Conservation (phyloP, 257 asterid genomes). For the Solanum corneliomulleri region DNA sequence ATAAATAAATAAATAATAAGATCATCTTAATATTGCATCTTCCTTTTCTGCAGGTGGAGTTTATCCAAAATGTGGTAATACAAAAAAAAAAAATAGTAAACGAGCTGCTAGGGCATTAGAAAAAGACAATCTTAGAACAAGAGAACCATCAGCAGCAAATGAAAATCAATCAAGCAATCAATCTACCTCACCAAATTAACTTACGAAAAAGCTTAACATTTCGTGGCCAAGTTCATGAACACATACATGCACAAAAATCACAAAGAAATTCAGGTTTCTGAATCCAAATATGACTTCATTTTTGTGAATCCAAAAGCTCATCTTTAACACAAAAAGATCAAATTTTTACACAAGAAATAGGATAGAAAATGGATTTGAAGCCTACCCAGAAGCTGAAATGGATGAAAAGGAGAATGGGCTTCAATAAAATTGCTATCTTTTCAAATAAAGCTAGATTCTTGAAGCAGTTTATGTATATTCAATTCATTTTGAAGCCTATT, state of each 20-base stretch:
- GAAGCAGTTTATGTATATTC: not conserved
- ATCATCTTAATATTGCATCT: not conserved
- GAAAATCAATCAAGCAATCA: not conserved
- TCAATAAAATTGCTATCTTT: not conserved
- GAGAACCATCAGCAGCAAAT: not conserved
- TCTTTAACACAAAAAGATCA: not conserved
- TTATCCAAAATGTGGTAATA: not conserved
- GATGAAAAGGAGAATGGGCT: slow-evolving; percentile 1
- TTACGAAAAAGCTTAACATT: not conserved
- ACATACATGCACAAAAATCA: not conserved
- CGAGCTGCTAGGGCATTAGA: not conserved
- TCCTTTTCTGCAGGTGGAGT: not conserved
- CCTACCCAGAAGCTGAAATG: slow-evolving; percentile 6
- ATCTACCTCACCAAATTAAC: not conserved
- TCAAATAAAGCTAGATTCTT: slow-evolving; percentile 1
- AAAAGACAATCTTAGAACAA: not conserved
- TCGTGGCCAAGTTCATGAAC: not conserved
- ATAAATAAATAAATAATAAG: not conserved
- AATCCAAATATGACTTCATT: not conserved
- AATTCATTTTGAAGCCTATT: not conserved
- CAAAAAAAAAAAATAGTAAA: not conserved
- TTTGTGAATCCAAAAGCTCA: not conserved
- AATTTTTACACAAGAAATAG: not conserved
- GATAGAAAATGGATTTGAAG: not conserved
- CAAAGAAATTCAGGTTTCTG: not conserved